Conservation (phyloP, 2,329 filamentous ascomycete genomes). For the Apiospora rasikravindrae region DNA sequence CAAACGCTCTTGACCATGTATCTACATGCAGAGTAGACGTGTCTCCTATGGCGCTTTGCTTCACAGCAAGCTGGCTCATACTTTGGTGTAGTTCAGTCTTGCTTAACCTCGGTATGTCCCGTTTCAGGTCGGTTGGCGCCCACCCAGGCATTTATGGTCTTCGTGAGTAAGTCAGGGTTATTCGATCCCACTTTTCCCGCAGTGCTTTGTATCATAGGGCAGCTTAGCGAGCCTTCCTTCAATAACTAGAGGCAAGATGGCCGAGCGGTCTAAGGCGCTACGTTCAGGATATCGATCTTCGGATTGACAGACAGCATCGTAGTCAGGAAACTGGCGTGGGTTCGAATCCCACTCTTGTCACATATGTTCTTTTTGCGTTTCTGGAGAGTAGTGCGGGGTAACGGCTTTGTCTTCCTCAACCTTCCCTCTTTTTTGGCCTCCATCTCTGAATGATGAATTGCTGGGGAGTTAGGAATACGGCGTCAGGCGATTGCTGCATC, state of each 20-base stretch:
- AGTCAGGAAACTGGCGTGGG: constrained; percentile 18
- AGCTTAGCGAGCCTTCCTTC: background rate
- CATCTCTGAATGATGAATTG: background rate
- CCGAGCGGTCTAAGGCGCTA: constrained; percentile 19
- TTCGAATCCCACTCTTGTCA: constrained; percentile 20
- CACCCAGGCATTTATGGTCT: background rate
- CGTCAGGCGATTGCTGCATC: background rate
- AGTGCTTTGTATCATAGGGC: background rate
- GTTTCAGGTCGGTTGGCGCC: background rate
- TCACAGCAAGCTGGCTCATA: background rate
- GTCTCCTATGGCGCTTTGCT: background rate
- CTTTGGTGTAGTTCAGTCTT: background rate
- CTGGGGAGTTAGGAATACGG: background rate
- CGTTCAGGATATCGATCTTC: constrained; percentile 9
- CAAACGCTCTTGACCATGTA: background rate
- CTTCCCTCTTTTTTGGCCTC: background rate
- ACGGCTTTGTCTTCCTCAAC: background rate
- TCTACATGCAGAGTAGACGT: no score
- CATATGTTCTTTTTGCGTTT: background rate
- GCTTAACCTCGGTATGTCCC: background rate
- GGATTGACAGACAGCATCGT: background rate
- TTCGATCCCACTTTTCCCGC: background rate
- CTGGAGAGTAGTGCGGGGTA: background rate
- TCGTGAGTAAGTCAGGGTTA: background rate
- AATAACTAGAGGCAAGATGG: constrained; percentile 4